Evolutionary conservation across 805 yeast genomes (phyloP).

Genomic region (Jamesozyma rosinii): DNA sequence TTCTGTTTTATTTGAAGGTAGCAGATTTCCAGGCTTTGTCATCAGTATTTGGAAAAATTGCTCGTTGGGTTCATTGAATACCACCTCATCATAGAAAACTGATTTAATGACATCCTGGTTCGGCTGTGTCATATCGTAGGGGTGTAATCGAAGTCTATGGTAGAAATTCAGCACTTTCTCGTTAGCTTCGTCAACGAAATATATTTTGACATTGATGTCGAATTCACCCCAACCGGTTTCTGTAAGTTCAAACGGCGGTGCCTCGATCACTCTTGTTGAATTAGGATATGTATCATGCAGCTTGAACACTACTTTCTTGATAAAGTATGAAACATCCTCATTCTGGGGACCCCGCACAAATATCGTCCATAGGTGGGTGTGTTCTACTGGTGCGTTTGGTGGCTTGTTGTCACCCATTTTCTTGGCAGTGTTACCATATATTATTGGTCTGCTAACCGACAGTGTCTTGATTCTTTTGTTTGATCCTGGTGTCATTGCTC

Average conservation of each 20-base stretch:
- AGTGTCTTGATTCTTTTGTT: constrained; percentile 39
- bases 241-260: constrained; percentile 88
- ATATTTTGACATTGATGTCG: constrained; percentile 80
- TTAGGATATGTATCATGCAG: constrained; percentile 89
- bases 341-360: constrained; percentile 75
- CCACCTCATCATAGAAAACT: constrained; percentile 75
- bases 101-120: constrained; percentile 37
- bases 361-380: constrained; percentile 93
- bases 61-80: constrained; percentile 93
- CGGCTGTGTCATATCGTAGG: constrained; percentile 39
- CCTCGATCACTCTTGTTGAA: constrained; percentile 75
- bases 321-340: constrained; percentile 68
- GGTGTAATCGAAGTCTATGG: constrained; percentile 87
- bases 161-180: constrained; percentile 81
- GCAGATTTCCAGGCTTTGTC: constrained; percentile 48
- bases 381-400: constrained; percentile 68
- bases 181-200: constrained; percentile 74
- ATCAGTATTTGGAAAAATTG: constrained; percentile 72
- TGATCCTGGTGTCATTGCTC: constrained; percentile 17
- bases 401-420: constrained; percentile 52
- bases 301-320: constrained; percentile 87
- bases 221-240: constrained; percentile 99
- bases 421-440: constrained; percentile 73
- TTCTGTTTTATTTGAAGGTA: constrained; percentile 35
- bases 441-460: constrained; percentile 66